These are phyloP conservation scores for Aspergillus sclerotialis DNA, from an alignment of 2,329 filamentous ascomycete genomes.

Conservation along the genomic window DNA sequence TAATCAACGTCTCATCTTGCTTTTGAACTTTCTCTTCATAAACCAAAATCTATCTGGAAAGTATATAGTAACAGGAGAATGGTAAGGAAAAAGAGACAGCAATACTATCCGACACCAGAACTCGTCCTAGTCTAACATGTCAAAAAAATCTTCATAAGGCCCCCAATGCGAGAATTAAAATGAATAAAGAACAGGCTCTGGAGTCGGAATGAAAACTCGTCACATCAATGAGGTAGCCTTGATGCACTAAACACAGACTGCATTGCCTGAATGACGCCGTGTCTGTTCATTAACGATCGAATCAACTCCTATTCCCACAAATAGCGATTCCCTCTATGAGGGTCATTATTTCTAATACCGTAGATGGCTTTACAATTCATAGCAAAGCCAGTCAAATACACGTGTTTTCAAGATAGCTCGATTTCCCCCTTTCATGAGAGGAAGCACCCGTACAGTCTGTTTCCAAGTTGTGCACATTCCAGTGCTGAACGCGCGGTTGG, in stretches of 20 bases:
- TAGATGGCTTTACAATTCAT: background rate
- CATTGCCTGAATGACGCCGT: slow-evolving; percentile 31
- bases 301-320: background rate
- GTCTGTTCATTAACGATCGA: slow-evolving; percentile 10
- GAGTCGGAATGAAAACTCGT: slow-evolving; percentile 4
- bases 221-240: slow-evolving; percentile 8
- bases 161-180: slow-evolving; percentile 1
- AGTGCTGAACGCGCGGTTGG: background rate
- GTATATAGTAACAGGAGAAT: slow-evolving; percentile 5
- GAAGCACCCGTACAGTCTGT: no score
- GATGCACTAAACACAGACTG: slow-evolving; percentile 17
- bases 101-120: slow-evolving; percentile 13
- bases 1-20: no score
- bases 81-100: slow-evolving; percentile 4
- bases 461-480: no score
- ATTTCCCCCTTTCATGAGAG: no score
- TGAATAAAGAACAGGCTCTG: slow-evolving; percentile 4
- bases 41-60: slow-evolving; percentile 3
- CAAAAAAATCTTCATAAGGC: slow-evolving; percentile 12
- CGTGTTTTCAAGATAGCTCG: no score
- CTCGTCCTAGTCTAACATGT: slow-evolving; percentile 14
- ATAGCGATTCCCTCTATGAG: slow-evolving; percentile 2
- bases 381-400: slow-evolving; percentile 1
- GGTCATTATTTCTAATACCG: background rate
- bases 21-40: no score